These are phyloP conservation scores for Xylaria flabelliformis DNA, from an alignment of 495 filamentous ascomycete species.

Conservation along the genomic window DNA sequence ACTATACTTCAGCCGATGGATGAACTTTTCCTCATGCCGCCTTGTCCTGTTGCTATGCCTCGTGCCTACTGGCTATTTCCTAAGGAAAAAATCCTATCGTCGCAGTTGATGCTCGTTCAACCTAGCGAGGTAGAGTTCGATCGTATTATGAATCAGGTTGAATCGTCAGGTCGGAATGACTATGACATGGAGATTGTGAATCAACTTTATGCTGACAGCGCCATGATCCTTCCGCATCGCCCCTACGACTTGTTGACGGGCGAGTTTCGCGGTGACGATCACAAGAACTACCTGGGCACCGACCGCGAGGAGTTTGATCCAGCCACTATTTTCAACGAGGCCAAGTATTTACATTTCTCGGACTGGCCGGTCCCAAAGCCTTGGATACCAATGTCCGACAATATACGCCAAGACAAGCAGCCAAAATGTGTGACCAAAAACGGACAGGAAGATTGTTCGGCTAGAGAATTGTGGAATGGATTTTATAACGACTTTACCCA, in stretches of 20 bases:
- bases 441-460: slow-evolving; percentile 60
- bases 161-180: slow-evolving; percentile 46
- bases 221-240: slow-evolving; percentile 77
- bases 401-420: slow-evolving; percentile 61
- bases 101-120: slow-evolving; percentile 68
- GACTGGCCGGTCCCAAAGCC: slow-evolving; percentile 85
- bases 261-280: slow-evolving; percentile 69
- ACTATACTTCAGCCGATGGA: slow-evolving; percentile 70
- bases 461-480: slow-evolving; percentile 72
- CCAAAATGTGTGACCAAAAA: slow-evolving; percentile 57
- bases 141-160: slow-evolving; percentile 57
- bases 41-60: slow-evolving; percentile 65
- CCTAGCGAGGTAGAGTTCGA: slow-evolving; percentile 63
- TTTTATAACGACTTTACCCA: slow-evolving; percentile 72
- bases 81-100: slow-evolving; percentile 59
- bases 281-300: slow-evolving; percentile 67
- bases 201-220: slow-evolving; percentile 67
- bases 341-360: slow-evolving; percentile 80
- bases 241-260: slow-evolving; percentile 72
- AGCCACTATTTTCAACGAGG: slow-evolving; percentile 64
- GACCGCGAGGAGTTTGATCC: slow-evolving; percentile 73
- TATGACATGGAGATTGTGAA: slow-evolving; percentile 83
- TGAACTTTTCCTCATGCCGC: slow-evolving; percentile 75
- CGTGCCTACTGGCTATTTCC: slow-evolving; percentile 74
- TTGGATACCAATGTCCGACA: slow-evolving; percentile 69